Evolutionary conservation across 768 basidiomycete species (phyloP), one percentile per base, ranked within the genome.

Genomic region (Sarcomyxa edulis): DNA sequence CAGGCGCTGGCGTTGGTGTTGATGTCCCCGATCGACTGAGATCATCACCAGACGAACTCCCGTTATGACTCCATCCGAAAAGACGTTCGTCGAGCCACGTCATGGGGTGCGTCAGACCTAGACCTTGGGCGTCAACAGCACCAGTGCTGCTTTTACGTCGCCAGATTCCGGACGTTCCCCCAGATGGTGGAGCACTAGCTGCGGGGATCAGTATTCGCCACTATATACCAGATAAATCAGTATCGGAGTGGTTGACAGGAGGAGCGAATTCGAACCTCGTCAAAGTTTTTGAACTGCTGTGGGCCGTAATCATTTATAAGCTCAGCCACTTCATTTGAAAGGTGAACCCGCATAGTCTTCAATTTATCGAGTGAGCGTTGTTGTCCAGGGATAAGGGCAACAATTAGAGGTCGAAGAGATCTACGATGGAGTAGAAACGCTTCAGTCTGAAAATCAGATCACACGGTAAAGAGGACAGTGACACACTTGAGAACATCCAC

Each of bases 401-500:
- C 72, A 50, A 97, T 69, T 29, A 98, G 71, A 7, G 95, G 95
- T 23, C 89, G 78, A 21, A 98, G 69, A 12, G 94, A 96, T 58
- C 92, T 96, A 39, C n/a, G 7, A 51, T 39, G 36, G 44, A 39
- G 35, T 34, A 34, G n/a, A n/a, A n/a, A n/a, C n/a, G n/a, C n/a
- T 19, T 30, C 20, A 12, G 42, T 9, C 50, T 39, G 34, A 45
- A 27, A 32, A 37, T 7, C 12, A n/a, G 21, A 11, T 24, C n/a
- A 20, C 20, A 35, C n/a, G 35, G 29, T 34, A 37, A 7, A 15
- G n/a, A 22, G 5, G 32, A 35, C 14, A 46, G 24, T 12, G 4
- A 63, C 85, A 48, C 50, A 94, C 93, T 97, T 97, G 38, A 93
- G 70, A 19, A 98, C 92, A 52, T 98, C 95, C 80, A 96, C 84